phyloP scores from a whole-genome alignment of 805 yeast species.

The Ogataea angusta region DNA sequence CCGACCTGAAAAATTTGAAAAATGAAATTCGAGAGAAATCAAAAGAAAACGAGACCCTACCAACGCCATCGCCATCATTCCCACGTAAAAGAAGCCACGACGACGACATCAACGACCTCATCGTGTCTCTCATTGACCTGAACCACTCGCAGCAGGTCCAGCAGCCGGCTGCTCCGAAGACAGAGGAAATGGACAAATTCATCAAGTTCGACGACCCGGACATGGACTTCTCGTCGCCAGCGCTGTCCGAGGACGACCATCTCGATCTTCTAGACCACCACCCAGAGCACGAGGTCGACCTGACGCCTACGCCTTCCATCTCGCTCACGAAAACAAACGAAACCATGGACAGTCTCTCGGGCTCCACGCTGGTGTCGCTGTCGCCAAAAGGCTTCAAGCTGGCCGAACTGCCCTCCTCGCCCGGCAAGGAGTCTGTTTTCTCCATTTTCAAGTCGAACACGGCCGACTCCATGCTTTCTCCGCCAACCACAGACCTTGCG shows the following conservation, averaged over 20 bases:
- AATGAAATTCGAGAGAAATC: slow-evolving; percentile 17
- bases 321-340: slow-evolving; percentile 30
- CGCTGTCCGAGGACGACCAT: slow-evolving; percentile 24
- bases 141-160: slow-evolving; percentile 28
- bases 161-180: slow-evolving; percentile 2
- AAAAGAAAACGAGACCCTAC: background rate
- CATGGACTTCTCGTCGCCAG: slow-evolving; percentile 17
- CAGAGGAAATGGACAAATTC: slow-evolving; percentile 17
- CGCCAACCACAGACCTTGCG: slow-evolving; percentile 9
- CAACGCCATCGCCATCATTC: background rate
- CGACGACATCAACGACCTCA: slow-evolving; percentile 35
- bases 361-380: slow-evolving; percentile 21
- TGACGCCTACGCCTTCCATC: slow-evolving; percentile 23
- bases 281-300: slow-evolving; percentile 18
- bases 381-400: slow-evolving; percentile 22
- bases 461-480: slow-evolving; percentile 13
- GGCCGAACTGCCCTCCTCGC: slow-evolving; percentile 18
- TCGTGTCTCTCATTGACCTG: slow-evolving; percentile 34
- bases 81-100: slow-evolving; percentile 31
- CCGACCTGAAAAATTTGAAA: slow-evolving; percentile 39
- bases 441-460: slow-evolving; percentile 14
- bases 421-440: slow-evolving; percentile 9
- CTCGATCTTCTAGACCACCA: slow-evolving; percentile 19
- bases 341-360: slow-evolving; percentile 25
- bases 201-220: slow-evolving; percentile 16